These are phyloP conservation scores for Sporisorium graminicola DNA, from an alignment of 1,284 basidiomycete genomes.

Conservation along the genomic window DNA sequence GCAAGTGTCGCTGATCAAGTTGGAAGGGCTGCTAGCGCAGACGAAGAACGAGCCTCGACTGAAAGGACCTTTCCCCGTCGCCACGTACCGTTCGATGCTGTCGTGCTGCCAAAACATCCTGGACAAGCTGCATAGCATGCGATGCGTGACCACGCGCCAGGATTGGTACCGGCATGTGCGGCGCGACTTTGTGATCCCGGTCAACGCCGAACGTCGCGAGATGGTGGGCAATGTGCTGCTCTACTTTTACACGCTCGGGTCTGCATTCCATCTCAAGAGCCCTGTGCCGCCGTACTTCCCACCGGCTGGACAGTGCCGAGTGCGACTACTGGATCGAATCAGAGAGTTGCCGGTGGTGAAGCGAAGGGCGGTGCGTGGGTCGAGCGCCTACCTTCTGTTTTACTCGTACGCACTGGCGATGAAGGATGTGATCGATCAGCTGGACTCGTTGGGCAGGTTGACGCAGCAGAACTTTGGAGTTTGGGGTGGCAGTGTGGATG, in stretches of 20 bases:
- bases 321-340: conserved; percentile 75
- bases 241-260: conserved; percentile 87
- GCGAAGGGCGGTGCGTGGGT: conserved; percentile 72
- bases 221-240: conserved; percentile 92
- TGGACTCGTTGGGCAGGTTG: conserved; percentile 52
- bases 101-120: conserved; percentile 86
- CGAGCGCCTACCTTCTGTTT: conserved; percentile 85
- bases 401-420: conserved; percentile 94
- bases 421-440: conserved; percentile 70
- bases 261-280: conserved; percentile 87
- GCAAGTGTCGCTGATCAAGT: conserved; percentile 85
- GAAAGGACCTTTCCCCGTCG: conserved; percentile 75
- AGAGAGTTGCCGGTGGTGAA: conserved; percentile 82
- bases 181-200: conserved; percentile 82
- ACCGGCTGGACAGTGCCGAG: conserved; percentile 85
- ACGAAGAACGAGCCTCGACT: conserved; percentile 92
- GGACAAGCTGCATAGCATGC: conserved; percentile 84
- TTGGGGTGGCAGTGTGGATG: conserved; percentile 53
- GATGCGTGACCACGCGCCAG: conserved; percentile 90
- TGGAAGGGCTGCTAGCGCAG: conserved; percentile 78
- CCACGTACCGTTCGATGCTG: conserved; percentile 85
- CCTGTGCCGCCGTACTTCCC: conserved; percentile 95
- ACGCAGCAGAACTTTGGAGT: conserved; percentile 63
- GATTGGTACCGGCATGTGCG: conserved; percentile 89
- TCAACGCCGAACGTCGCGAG: conserved; percentile 80